phyloP scores from a whole-genome alignment of 306 rosid species.

The Prunus mongolica region DNA sequence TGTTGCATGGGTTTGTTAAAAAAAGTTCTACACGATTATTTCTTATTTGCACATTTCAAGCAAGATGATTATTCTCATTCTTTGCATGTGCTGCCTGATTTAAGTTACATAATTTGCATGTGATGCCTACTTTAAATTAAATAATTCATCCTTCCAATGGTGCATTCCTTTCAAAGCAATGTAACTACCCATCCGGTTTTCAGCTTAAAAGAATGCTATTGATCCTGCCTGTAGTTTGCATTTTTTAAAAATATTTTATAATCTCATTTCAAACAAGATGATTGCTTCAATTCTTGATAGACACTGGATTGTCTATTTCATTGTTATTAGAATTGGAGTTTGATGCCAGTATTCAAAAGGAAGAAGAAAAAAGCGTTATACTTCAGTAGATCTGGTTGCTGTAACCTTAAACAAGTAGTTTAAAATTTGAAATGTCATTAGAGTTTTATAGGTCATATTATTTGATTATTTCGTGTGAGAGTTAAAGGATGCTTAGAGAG shows the following conservation, averaged over 20 bases:
- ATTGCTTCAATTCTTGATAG: not conserved
- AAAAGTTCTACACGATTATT: not conserved
- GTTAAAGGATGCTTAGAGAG: slow-evolving; percentile 1
- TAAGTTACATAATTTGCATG: not conserved
- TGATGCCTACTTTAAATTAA: slow-evolving; percentile 3
- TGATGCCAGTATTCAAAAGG: not conserved
- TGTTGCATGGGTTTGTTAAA: not conserved
- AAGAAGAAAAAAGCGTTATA: not conserved
- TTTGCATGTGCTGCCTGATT: not conserved
- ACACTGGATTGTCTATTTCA: not conserved
- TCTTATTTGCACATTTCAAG: not conserved
- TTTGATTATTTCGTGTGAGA: not conserved
- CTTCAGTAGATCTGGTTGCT: not conserved
- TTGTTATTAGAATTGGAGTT: not conserved
- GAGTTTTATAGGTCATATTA: not conserved
- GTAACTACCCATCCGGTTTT: not conserved
- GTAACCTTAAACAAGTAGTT: not conserved
- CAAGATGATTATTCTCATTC: not conserved
- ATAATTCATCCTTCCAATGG: not conserved
- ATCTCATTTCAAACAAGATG: not conserved
- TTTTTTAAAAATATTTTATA: not conserved
- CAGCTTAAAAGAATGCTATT: not conserved
- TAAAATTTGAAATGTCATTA: not conserved
- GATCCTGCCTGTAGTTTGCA: not conserved
- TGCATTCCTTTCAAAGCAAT: not conserved